Conservation (phyloP, 352 stramenopile species). For the Globisporangium splendens region DNA sequence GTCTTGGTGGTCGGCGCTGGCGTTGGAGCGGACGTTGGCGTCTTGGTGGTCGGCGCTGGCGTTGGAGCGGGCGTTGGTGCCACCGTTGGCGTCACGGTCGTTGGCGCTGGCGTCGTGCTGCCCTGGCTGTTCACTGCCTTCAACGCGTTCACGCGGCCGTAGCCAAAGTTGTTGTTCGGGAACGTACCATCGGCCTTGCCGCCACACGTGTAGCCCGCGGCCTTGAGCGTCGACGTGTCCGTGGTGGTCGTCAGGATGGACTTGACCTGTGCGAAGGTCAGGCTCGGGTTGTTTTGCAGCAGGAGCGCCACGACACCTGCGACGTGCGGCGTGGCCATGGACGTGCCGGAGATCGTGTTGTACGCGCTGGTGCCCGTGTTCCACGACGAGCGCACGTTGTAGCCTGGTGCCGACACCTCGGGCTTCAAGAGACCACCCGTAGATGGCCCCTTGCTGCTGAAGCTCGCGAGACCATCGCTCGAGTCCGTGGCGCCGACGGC, state of each 20-base stretch:
- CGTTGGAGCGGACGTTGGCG: neutral
- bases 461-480: slow-evolving; percentile 22
- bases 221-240: slow-evolving; percentile 13
- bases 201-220: slow-evolving; percentile 10
- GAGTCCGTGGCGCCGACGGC: slow-evolving; percentile 20
- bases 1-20: neutral
- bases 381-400: slow-evolving; percentile 19
- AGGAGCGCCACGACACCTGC: slow-evolving; percentile 30
- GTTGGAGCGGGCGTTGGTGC: neutral
- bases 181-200: slow-evolving; percentile 11
- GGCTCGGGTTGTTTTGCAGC: slow-evolving; percentile 16
- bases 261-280: slow-evolving; percentile 19
- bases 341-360: slow-evolving; percentile 28
- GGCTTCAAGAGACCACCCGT: slow-evolving; percentile 24
- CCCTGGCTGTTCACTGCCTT: slow-evolving; percentile 8
- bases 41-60: neutral
- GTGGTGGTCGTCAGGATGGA: slow-evolving; percentile 9
- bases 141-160: slow-evolving; percentile 27
- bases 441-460: slow-evolving; percentile 25
- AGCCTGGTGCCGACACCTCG: slow-evolving; percentile 24
- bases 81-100: neutral
- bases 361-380: slow-evolving; percentile 17
- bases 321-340: slow-evolving; percentile 35
- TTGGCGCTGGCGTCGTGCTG: neutral
- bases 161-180: slow-evolving; percentile 36